Conservation (phyloP, 2,329 filamentous ascomycete species). For the Penicillium decumbens region DNA sequence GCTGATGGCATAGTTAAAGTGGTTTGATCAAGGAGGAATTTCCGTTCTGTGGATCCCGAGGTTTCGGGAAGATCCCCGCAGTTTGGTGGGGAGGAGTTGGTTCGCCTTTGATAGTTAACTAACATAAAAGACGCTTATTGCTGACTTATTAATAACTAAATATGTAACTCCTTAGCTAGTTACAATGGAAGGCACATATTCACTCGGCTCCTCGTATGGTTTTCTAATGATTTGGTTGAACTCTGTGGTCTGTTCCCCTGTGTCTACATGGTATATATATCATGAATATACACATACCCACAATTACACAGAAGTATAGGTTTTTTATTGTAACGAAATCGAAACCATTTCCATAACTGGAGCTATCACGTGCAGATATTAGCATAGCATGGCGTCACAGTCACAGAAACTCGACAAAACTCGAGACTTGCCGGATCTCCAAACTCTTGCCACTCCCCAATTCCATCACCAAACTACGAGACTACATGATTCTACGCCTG, state of each 20-base stretch:
- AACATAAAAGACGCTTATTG: no score
- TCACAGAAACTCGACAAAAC: neutral
- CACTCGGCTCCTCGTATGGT: no score
- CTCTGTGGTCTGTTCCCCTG: no score
- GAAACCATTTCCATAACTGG: neutral
- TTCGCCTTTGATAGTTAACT: neutral
- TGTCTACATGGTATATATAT: no score
- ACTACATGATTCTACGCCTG: slow-evolving; percentile 11
- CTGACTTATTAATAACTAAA: no score
- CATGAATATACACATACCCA: neutral
- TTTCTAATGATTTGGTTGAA: no score
- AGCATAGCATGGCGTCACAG: slow-evolving; percentile 15
- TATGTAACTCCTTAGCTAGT: no score
- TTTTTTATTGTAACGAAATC: no score
- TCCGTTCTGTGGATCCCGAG: neutral
- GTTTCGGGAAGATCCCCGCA: neutral
- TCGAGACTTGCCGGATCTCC: neutral
- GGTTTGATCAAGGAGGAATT: slow-evolving; percentile 7
- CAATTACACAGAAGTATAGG: no score
- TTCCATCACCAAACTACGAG: neutral
- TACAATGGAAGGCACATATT: no score
- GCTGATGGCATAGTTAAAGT: neutral
- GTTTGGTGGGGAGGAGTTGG: neutral
- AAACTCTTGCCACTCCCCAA: neutral
- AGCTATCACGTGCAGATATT: neutral